Evolutionary conservation across 208 protist species (phyloP), one percentile per base, ranked within the genome.

Genomic region (Wallacemonas collosoma): DNA sequence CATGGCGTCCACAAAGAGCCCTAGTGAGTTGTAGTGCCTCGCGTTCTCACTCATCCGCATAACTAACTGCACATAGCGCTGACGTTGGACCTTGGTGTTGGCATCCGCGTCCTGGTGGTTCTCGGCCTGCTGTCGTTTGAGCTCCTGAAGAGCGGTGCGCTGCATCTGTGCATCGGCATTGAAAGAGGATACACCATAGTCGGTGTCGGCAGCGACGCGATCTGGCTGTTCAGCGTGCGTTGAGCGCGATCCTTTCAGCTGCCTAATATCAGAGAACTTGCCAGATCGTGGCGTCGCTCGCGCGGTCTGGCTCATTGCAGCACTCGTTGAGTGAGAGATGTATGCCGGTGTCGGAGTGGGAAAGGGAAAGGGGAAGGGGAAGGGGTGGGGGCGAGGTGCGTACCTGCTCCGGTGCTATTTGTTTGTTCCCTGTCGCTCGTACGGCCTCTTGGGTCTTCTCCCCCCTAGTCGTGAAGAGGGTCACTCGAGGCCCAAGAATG

Each of bases 1-100:
- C 84, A 96, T 92, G 15, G 80, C 69, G 72, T 95, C 88, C 9
- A 94, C 86, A 77, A 96, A 96, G 14, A 95, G 66, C 3, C 79
- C 72, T n/a, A 87, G 71, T 12, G 89, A 95, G 63, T 85, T 78
- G 72, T 83, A 93, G 36, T 87, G 63, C 3, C 64, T 56, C n/a
- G 82, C 82, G 26, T 89, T 76, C 15, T 76, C 72, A 26, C 54
- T 77, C 15, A 94, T 72, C 9, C 78, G 75, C 4, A 77, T 40
- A 2, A 96, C 78, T 2, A 93, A 55, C 70, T 90, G 83, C 35
- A 87, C 89, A 71, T 96, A 96, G 64, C 81, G 86, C 68, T 93
- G 82, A 2, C 85, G 85, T 39, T 82, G 68, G 48, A 96, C 80
- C 43, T 83, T 82, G 9, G 15, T 64, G 45, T 91, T 80, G 6